Percentiles rank a stretch among this genome's conserved stretches.
These are phyloP conservation scores for Aristolochia fimbriata DNA, from an alignment of 164 flowering plant genomes.

Conservation along the genomic window DNA sequence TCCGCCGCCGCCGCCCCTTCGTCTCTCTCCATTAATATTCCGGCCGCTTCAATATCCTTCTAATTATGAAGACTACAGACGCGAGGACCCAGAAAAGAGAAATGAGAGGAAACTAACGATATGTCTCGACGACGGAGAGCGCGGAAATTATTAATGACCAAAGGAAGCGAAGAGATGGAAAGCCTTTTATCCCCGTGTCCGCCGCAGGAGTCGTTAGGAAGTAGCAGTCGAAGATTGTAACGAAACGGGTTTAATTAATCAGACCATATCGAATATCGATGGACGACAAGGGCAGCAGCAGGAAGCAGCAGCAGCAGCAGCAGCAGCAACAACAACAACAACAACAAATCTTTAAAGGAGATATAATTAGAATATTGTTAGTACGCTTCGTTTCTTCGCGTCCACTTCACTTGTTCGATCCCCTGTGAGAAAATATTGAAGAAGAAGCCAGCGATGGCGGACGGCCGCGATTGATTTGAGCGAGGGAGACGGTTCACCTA, in stretches of 20 bases:
- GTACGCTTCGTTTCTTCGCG: constrained; percentile 73
- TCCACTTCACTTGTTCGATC: constrained; percentile 68
- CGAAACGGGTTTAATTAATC: too few species aligned
- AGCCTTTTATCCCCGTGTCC: not conserved
- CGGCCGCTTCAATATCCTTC: not conserved
- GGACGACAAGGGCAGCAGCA: too few species aligned
- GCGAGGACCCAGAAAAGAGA: not conserved
- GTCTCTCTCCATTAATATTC: constrained; percentile 16
- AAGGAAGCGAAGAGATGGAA: constrained; percentile 3
- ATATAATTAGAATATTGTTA: constrained; percentile 4
- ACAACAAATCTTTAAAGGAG: too few species aligned
- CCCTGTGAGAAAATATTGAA: constrained; percentile 28
- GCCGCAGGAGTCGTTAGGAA: not conserved
- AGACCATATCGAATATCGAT: too few species aligned
- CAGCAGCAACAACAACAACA: not conserved
- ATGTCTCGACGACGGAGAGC: too few species aligned
- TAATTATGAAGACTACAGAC: not conserved
- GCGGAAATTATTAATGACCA: too few species aligned
- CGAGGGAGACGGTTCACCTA: constrained; percentile 26
- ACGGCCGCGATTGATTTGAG: constrained; percentile 5
- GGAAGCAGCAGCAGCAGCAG: too few species aligned
- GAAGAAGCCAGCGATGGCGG: constrained; percentile 14
- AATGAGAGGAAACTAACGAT: not conserved
- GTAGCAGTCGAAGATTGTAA: not conserved
- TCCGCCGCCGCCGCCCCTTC: constrained; percentile 18